Evolutionary conservation across 2,329 filamentous ascomycete species (phyloP).

Genomic region (Epichloe coenophiala): DNA sequence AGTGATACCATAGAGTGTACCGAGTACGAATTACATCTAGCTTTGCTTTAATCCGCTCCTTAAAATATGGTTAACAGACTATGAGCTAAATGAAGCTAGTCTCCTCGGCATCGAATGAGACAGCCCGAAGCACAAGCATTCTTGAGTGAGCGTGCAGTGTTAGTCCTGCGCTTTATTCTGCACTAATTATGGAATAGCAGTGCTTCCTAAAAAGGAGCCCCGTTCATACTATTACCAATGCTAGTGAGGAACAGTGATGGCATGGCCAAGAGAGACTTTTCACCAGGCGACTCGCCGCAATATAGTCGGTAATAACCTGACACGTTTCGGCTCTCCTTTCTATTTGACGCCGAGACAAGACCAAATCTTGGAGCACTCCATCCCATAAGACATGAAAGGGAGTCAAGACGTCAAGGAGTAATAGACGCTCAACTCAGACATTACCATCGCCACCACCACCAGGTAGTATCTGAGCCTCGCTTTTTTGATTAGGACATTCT

Average conservation of each 20-base stretch:
- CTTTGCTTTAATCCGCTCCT: background rate
- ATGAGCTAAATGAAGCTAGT: background rate
- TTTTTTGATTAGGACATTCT: background rate
- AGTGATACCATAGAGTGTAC: rapidly evolving
- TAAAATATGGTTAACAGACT: background rate
- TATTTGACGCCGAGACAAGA: background rate
- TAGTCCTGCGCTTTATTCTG: background rate
- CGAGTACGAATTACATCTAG: too few species aligned
- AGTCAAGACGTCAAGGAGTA: too few species aligned
- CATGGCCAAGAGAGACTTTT: too few species aligned
- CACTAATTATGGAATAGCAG: background rate
- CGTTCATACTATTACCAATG: too few species aligned
- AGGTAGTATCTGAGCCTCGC: too few species aligned
- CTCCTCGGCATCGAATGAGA: background rate
- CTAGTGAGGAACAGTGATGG: too few species aligned
- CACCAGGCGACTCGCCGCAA: too few species aligned
- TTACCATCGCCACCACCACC: background rate
- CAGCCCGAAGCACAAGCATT: background rate
- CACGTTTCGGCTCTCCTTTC: background rate
- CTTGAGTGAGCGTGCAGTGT: background rate
- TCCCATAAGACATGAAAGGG: background rate
- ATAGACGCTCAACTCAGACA: background rate
- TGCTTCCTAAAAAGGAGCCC: too few species aligned
- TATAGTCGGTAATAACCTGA: background rate
- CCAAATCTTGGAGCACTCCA: background rate